phyloP scores from a whole-genome alignment of 1,284 basidiomycete genomes.

The Tilletia horrida region DNA sequence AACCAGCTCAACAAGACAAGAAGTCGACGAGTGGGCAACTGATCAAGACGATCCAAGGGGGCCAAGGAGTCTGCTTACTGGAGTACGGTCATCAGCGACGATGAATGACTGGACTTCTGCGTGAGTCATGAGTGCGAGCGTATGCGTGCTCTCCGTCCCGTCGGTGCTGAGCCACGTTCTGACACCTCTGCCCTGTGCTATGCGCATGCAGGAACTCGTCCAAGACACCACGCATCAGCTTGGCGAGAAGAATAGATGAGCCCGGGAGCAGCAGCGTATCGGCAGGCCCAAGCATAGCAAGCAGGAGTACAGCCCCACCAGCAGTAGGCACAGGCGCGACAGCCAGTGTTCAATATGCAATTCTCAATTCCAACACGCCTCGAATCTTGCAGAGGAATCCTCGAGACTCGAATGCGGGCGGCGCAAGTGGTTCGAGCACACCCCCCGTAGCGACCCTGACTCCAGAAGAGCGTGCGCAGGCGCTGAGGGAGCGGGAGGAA shows the following conservation, averaged over 20 bases:
- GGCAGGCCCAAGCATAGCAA: neutral
- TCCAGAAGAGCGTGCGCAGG: slow-evolving; percentile 2
- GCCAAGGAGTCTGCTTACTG: neutral
- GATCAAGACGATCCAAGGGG: neutral
- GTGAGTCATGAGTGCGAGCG: too few relatives aligned
- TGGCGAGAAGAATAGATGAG: neutral
- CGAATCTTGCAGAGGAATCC: slow-evolving; percentile 3
- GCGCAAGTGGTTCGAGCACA: neutral
- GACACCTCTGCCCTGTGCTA: neutral
- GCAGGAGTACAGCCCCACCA: neutral
- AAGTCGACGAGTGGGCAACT: neutral
- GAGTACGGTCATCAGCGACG: too few relatives aligned
- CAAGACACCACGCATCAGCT: neutral
- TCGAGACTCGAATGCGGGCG: neutral
- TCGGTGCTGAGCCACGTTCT: too few relatives aligned
- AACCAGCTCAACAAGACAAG: neutral
- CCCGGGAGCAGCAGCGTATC: neutral
- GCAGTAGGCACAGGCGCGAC: neutral
- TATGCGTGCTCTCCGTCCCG: too few relatives aligned
- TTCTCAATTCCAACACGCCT: neutral
- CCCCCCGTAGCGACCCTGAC: neutral
- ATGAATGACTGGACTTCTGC: too few relatives aligned
- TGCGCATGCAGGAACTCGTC: neutral
- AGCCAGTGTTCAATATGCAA: neutral
- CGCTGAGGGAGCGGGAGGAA: slow-evolving; percentile 9